These are phyloP conservation scores for Saccharomycopsis sp. DNA, from an alignment of 805 yeast species.

Conservation along the genomic window DNA sequence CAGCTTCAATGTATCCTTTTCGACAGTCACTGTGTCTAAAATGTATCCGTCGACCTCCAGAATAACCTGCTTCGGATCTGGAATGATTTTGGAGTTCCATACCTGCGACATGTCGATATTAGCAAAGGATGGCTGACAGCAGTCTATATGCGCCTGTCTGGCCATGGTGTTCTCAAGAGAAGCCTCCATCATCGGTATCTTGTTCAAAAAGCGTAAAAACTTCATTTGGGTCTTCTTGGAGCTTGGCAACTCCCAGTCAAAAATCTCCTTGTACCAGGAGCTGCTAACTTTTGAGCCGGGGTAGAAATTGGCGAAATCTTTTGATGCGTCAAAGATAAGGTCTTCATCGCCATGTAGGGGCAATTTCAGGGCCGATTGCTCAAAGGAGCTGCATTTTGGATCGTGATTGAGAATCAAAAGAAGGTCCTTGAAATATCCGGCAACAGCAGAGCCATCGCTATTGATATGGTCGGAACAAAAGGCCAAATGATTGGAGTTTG, in stretches of 20 bases:
- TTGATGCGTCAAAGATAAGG: not conserved
- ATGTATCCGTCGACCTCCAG: not conserved
- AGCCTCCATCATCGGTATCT: not conserved
- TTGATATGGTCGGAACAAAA: conserved; percentile 3
- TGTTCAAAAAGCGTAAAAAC: not conserved
- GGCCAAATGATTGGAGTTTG: conserved; percentile 1
- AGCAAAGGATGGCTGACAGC: not conserved
- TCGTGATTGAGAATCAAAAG: not conserved
- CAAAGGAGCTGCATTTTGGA: not conserved
- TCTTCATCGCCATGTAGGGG: not conserved
- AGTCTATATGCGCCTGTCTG: not conserved
- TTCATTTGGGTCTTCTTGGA: not conserved
- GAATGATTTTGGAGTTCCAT: not conserved
- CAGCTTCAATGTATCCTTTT: not conserved
- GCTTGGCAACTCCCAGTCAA: conserved; percentile 2
- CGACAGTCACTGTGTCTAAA: not conserved
- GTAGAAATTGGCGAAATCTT: not conserved
- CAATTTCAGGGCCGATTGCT: not conserved
- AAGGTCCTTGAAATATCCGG: conserved; percentile 4
- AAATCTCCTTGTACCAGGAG: conserved; percentile 2
- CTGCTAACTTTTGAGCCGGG: not conserved
- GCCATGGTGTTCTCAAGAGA: not conserved
- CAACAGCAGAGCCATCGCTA: conserved; percentile 4
- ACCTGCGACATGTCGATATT: not conserved
- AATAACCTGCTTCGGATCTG: not conserved